Evolutionary conservation across 441 rosid genomes (phyloP), one percentile per base, ranked within the genome.

Genomic region (Pelargonium citronellum): DNA sequence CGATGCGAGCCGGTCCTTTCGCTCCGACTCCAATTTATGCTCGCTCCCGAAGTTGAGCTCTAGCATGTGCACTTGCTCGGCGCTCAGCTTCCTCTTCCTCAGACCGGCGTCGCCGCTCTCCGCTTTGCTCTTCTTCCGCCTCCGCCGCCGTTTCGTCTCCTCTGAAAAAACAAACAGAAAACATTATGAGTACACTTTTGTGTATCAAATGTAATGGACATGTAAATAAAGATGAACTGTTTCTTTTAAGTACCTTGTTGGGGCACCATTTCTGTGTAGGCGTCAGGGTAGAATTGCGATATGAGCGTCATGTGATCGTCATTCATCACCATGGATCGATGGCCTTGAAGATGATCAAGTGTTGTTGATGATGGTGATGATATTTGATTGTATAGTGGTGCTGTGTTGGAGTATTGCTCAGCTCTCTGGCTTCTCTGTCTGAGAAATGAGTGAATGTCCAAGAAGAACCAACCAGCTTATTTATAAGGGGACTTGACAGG

Each of bases 41-140:
- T 53, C 60, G 60, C 20, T 53, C 20, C 60, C 60, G 60, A 53
- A 53, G 60, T 53, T 53, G 20, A 53, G 20, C 60, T 53, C 60
- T 20, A 53, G 20, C 60, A 53, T 1, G 19, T 2, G 15, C 20
- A 53, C 60, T 7, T 53, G 60, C 60, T 53, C 60, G 7, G 6
- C 60, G 17, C 60, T 53, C 60, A 53, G 60, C 60, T 53, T 53
- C 60, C 60, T 53, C 60, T 53, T 53, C 60, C 7, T n/a, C 1
- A 15, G 17, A 17, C 60, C 60, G 60, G 7, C 55, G 55, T 49
- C 55, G 55, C 55, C 15, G 15, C 55, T 53, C 60, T 53, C 60
- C 20, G 20, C 88, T 76, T 72, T 82, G 66, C 75, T 83, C 80
- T 77, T 87, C 86, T 78, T 87, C 53, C 87, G 78, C 73, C 91